Base-by-base conservation (phyloP, 805 yeast species). In the Wickerhamiella dianesei region DNA sequence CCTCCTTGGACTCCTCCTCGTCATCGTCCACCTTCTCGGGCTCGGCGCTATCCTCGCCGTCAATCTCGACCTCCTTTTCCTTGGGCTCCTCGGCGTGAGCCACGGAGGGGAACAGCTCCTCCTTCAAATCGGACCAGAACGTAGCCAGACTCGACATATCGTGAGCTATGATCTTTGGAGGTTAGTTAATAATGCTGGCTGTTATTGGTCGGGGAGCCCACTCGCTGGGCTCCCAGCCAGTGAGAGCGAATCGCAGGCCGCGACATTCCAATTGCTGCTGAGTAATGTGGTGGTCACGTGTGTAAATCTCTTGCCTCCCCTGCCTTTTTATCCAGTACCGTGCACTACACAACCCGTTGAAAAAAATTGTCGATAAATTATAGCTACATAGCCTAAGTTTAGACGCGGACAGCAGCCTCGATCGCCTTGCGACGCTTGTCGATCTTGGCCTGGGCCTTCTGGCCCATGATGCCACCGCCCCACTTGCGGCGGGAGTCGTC, bases 381-480 rank as follows among this genome's bases (percentile, higher is more conserved):
- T 6, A 6, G 32, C 32, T 25, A 25, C 32, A 12, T 6, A 25
- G n/a, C n/a, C n/a, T 25, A 25, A 18, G 37, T 40, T 45, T 64
- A 62, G 45, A 61, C 63, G 52, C 59, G 61, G 50, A 59, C 57
- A 40, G 70, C 64, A 52, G 68, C 62, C 46, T 62, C 71, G 43
- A 58, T 53, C 61, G 73, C 72, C 72, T 74, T 79, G 58, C 78
- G 80, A 66, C 70, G 79, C 80, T 83, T 85, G 62, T 77, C 88
- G 56, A 70, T 67, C 76, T 82, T 85, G 66, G 80, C 92, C 65
- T 76, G 77, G 65, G 96, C 86, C 78, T 89, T 92, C 63, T 82
- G 74, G 72, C 97, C 96, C 79, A 92, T 75, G 72, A 86, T 68
- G 79, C 98, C 98, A 79, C 98, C 98, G 79, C 97, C 97, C 98